These are phyloP conservation scores for Mortierella sp. DNA, from an alignment of 371 early-diverging fungal species.

Conservation along the genomic window DNA sequence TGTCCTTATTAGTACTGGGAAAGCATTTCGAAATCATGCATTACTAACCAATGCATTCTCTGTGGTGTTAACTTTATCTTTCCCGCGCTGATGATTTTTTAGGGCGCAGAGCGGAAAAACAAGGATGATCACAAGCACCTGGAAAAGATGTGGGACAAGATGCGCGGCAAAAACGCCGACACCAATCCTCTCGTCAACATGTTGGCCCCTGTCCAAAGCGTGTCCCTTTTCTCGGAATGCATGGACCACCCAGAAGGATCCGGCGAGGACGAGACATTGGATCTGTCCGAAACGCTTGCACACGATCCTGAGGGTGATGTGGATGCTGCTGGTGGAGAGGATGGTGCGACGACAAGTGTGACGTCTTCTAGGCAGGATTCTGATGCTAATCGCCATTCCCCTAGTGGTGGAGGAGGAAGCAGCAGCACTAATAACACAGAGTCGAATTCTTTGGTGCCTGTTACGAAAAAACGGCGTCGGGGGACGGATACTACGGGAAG, in stretches of 20 bases:
- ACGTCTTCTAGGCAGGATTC: slow-evolving; percentile 16
- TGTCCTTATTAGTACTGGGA: no score
- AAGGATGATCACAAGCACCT: slow-evolving; percentile 78
- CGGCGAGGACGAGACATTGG: slow-evolving; percentile 55
- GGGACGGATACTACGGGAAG: slow-evolving; percentile 10
- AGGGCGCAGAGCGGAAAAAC: slow-evolving; percentile 78
- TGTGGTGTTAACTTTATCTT: neutral
- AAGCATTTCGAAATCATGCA: neutral
- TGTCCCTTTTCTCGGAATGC: slow-evolving; percentile 57
- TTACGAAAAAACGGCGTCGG: slow-evolving; percentile 37
- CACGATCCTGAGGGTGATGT: slow-evolving; percentile 40
- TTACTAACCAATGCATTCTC: neutral
- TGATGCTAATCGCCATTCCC: neutral
- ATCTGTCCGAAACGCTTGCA: slow-evolving; percentile 52
- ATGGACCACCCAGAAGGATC: slow-evolving; percentile 48
- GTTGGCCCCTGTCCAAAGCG: slow-evolving; percentile 52
- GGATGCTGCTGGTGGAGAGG: neutral
- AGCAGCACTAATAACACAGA: neutral
- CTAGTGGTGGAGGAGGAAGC: neutral
- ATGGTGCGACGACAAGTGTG: neutral
- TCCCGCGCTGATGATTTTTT: neutral
- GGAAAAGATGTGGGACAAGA: slow-evolving; percentile 69
- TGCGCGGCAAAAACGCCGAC: slow-evolving; percentile 61
- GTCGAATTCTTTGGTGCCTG: slow-evolving; percentile 6
- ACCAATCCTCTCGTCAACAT: slow-evolving; percentile 40